Base-by-base conservation (phyloP, 1,284 basidiomycete species). In the Golubevia pallescens region DNA sequence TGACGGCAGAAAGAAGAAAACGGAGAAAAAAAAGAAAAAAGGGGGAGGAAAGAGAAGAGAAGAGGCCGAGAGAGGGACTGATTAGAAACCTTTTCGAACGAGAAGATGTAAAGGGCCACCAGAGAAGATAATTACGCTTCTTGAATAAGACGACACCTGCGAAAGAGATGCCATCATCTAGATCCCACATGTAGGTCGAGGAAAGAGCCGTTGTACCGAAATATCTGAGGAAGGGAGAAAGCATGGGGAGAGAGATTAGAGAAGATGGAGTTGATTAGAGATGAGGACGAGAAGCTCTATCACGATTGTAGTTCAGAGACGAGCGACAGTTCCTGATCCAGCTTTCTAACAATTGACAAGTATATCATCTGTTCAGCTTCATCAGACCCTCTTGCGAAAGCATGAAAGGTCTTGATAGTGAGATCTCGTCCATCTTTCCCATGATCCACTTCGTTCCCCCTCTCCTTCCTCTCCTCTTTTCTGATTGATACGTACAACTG, bases 401-500 rank as follows among this genome's bases (percentile, higher is more conserved):
- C 28, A 28, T 28, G 28, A 28, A 28, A 28, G 28, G 28, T 28
- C 28, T 28, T 28, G 28, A 28, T 28, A 28, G 28, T 28, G 28
- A 28, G 28, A 28, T 28, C 28, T 28, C 28, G 28, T 28, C 28
- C 28, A 28, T 28, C 28, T 28, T 28, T 28, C 28, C 28, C 28
- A 28, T 28, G 28, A 28, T 28, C 28, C 28, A 28, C 28, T 28
- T 28, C 28, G 28, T 28, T 28, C 28, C 28, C 28, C 28, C 28
- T 28, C 28, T 28, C 28, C 28, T 28, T 28, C 28, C 28, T 28
- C 28, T 28, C 28, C 28, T 28, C 28, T 28, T 28, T 28, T 28
- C 28, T 28, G 28, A 28, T 28, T 28, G 28, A 48, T 16, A 66
- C 69, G 34, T 61, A 75, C 57, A 85, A 66, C 62, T 81, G 74